These are phyloP conservation scores for Penicillium nucicola DNA, from an alignment of 495 filamentous ascomycete species.

Conservation along the genomic window DNA sequence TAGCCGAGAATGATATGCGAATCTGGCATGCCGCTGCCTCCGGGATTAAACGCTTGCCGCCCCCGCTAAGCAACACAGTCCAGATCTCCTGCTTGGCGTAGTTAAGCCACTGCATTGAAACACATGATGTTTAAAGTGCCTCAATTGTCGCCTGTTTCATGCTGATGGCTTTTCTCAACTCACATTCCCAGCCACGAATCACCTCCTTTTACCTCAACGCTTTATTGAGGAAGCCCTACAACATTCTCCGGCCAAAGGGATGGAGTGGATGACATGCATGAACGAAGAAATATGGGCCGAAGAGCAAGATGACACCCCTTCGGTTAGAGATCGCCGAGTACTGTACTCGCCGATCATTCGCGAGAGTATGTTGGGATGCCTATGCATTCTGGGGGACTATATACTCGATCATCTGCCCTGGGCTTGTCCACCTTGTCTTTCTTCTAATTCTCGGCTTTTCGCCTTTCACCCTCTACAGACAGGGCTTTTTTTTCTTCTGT, in stretches of 20 bases:
- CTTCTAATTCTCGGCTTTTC: background rate
- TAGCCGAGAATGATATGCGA: constrained; percentile 10
- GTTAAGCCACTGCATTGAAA: background rate
- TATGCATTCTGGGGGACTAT: background rate
- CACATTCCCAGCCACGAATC: background rate
- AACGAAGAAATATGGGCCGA: background rate
- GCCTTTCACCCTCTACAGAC: background rate
- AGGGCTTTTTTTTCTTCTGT: background rate
- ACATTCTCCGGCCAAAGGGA: constrained; percentile 4
- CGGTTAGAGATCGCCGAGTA: background rate
- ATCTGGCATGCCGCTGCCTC: constrained; percentile 13
- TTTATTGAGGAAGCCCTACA: background rate
- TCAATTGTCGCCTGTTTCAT: background rate
- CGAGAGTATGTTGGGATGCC: background rate
- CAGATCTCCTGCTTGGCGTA: too few species aligned
- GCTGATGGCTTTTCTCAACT: background rate
- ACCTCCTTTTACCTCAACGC: background rate
- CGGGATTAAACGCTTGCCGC: background rate
- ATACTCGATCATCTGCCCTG: background rate
- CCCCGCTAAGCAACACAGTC: background rate
- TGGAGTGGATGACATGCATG: constrained; percentile 6
- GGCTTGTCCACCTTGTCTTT: background rate
- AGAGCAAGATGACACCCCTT: background rate
- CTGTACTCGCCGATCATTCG: constrained; percentile 2
- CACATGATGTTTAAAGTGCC: background rate